Evolutionary conservation across 2,329 filamentous ascomycete species (phyloP).

Genomic region (Achaetomium macrosporum): DNA sequence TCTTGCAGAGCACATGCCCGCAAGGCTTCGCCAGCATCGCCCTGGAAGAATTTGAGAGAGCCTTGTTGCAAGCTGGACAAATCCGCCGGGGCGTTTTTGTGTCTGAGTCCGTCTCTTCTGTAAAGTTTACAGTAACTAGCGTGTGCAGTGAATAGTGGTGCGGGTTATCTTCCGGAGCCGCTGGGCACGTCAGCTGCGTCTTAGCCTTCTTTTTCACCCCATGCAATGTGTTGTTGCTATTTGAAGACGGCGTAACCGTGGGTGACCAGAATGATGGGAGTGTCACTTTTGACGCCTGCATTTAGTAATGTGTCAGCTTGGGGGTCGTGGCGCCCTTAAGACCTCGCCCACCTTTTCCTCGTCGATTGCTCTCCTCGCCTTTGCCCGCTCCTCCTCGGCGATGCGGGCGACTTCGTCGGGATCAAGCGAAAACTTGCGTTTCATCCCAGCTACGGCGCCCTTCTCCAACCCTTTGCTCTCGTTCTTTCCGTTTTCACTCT

Average conservation of each 20-base stretch:
- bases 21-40: slow-evolving; percentile 81
- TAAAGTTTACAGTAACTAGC: slow-evolving; percentile 71
- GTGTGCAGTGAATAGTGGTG: slow-evolving; percentile 75
- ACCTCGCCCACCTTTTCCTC: slow-evolving; percentile 56
- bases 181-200: slow-evolving; percentile 67
- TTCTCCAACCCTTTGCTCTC: slow-evolving; percentile 25
- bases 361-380: slow-evolving; percentile 64
- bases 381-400: slow-evolving; percentile 62
- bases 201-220: slow-evolving; percentile 58
- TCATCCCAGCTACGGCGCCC: slow-evolving; percentile 38
- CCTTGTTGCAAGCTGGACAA: slow-evolving; percentile 84
- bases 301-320: slow-evolving; percentile 10
- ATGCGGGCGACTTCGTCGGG: slow-evolving; percentile 69
- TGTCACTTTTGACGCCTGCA: slow-evolving; percentile 55
- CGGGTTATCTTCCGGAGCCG: slow-evolving; percentile 57
- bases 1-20: slow-evolving; percentile 84
- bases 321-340: not conserved
- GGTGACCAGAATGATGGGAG: slow-evolving; percentile 93
- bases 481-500: slow-evolving; percentile 29
- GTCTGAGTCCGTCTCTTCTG: slow-evolving; percentile 56
- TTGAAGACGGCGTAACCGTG: slow-evolving; percentile 66
- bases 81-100: slow-evolving; percentile 40
- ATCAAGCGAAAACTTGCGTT: slow-evolving; percentile 77
- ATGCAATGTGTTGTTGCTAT: slow-evolving; percentile 51
- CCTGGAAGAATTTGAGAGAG: slow-evolving; percentile 72